These are phyloP conservation scores for Liriodendron chinense DNA, from an alignment of 164 flowering plant species.

Conservation along the genomic window DNA sequence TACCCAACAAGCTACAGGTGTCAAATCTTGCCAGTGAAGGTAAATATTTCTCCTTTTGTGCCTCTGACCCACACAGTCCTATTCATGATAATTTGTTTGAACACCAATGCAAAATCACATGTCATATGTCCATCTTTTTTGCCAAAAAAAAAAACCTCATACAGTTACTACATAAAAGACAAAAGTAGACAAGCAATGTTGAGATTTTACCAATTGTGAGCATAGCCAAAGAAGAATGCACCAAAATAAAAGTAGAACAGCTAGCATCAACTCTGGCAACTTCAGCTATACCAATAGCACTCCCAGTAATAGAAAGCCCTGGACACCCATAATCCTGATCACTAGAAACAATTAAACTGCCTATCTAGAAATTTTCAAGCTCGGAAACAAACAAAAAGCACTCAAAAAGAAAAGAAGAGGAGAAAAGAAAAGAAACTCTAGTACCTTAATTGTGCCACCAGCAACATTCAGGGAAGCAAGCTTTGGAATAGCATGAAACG, in stretches of 20 bases:
- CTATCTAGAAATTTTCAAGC: neutral
- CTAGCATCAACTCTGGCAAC: constrained; percentile 97
- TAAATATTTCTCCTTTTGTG: constrained; percentile 80
- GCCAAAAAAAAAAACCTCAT: neutral
- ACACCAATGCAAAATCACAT: constrained; percentile 1
- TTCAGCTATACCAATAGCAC: constrained; percentile 78
- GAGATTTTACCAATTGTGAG: constrained; percentile 76
- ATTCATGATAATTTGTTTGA: constrained; percentile 25
- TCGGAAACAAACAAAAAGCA: neutral
- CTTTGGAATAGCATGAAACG: constrained; percentile 81
- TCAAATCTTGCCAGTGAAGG: constrained; percentile 74
- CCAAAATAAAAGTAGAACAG: constrained; percentile 85
- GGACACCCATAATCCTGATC: constrained; percentile 94
- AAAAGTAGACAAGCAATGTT: neutral
- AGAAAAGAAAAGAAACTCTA: neutral
- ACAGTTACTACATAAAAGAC: neutral
- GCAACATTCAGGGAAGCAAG: constrained; percentile 62
- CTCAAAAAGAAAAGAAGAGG: neutral
- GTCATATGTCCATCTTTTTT: neutral
- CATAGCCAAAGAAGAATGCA: constrained; percentile 95
- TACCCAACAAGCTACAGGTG: constrained; percentile 87
- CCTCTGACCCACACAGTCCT: constrained; percentile 91
- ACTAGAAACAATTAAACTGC: constrained; percentile 11
- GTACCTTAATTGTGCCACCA: constrained; percentile 91
- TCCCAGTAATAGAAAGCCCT: constrained; percentile 74